These are phyloP conservation scores for Aspergillus ruber DNA, from an alignment of 2,329 filamentous ascomycete genomes.

Conservation along the genomic window DNA sequence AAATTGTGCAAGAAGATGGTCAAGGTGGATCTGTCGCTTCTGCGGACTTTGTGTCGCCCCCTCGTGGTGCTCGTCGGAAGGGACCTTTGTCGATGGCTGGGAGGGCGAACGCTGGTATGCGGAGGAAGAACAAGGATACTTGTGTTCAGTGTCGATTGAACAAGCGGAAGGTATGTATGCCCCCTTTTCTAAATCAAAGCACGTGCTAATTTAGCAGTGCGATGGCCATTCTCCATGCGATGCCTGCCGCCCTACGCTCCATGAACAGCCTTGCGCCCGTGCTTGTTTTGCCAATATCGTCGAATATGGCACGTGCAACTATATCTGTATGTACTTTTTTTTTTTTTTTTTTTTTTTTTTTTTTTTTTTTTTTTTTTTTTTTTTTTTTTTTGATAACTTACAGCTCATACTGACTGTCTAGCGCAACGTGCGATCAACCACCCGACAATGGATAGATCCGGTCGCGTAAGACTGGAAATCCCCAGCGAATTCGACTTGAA, in stretches of 20 bases:
- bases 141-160: constrained; percentile 40
- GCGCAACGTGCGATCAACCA: constrained; percentile 41
- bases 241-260: constrained; percentile 36
- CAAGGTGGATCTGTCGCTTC: constrained; percentile 37
- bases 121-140: constrained; percentile 39
- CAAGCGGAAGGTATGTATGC: constrained; percentile 36
- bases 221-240: constrained; percentile 38
- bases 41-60: constrained; percentile 36
- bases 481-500: constrained; percentile 35
- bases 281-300: constrained; percentile 41
- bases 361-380: too few species aligned
- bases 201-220: constrained; percentile 25
- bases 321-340: constrained; percentile 42
- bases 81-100: constrained; percentile 35
- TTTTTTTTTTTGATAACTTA: too few species aligned
- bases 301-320: constrained; percentile 41
- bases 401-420: constrained; percentile 11
- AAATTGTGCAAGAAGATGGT: constrained; percentile 40
- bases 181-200: neutral
- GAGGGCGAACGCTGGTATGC: constrained; percentile 35
- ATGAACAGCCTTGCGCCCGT: constrained; percentile 39
- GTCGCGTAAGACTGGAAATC: constrained; percentile 35
- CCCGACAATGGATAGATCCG: constrained; percentile 27
- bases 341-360: too few species aligned
- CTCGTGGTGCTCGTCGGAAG: constrained; percentile 38